phyloP scores from a whole-genome alignment of 1,139 yeast species.

The Hansenula lynferdii region DNA sequence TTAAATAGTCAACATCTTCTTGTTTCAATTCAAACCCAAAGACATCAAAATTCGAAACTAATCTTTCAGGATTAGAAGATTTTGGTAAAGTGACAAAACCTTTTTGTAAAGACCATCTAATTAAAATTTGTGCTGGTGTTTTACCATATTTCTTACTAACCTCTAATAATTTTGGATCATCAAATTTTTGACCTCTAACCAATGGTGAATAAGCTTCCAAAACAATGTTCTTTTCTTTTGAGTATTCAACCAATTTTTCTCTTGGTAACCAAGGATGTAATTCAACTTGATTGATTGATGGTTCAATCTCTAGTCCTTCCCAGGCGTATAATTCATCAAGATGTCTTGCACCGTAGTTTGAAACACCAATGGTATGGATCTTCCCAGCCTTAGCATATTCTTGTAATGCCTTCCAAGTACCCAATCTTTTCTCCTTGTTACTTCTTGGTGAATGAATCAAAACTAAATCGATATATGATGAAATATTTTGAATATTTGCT shows the following conservation, averaged over 20 bases:
- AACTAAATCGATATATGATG: constrained; percentile 41
- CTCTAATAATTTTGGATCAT: constrained; percentile 41
- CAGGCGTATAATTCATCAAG: constrained; percentile 51
- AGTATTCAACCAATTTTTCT: constrained; percentile 51
- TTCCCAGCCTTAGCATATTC: constrained; percentile 55
- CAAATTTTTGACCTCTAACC: constrained; percentile 52
- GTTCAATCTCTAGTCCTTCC: constrained; percentile 45
- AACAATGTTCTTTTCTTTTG: constrained; percentile 42
- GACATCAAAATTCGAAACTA: constrained; percentile 40
- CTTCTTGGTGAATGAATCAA: constrained; percentile 59
- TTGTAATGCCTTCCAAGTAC: constrained; percentile 59
- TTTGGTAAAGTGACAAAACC: constrained; percentile 74
- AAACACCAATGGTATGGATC: constrained; percentile 61
- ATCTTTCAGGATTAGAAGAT: constrained; percentile 46
- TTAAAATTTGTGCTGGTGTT: constrained; percentile 36
- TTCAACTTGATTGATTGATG: constrained; percentile 67
- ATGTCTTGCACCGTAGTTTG: constrained; percentile 60
- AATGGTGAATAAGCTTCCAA: constrained; percentile 73
- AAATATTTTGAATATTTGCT: constrained; percentile 14
- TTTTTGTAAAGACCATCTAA: constrained; percentile 50
- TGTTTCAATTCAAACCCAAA: constrained; percentile 41
- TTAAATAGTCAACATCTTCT: constrained; percentile 1
- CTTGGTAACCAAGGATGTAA: constrained; percentile 76
- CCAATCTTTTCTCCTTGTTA: constrained; percentile 44
- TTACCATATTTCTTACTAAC: constrained; percentile 32